Evolutionary conservation across 352 stramenopile genomes (phyloP).

Genomic region (Phytophthora uliginosa): DNA sequence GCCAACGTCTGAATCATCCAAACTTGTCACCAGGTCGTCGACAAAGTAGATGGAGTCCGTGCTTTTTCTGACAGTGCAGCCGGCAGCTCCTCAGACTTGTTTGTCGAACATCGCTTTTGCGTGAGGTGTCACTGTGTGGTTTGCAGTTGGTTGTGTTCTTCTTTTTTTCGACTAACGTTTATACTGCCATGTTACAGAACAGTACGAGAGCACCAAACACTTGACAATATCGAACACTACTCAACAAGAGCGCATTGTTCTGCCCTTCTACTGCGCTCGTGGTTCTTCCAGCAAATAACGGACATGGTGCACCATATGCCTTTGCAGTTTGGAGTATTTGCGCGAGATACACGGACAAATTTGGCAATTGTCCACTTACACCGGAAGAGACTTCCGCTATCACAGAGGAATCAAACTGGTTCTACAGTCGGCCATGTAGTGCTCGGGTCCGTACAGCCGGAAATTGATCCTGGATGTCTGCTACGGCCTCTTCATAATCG

Average conservation of each 20-base stretch:
- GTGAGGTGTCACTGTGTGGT: slow-evolving; percentile 4
- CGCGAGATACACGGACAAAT: too few species aligned
- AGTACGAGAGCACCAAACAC: too few species aligned
- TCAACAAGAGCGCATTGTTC: not conserved
- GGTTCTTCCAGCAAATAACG: not conserved
- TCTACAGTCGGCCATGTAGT: not conserved
- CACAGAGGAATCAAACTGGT: too few species aligned
- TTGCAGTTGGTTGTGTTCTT: not conserved
- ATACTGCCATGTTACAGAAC: not conserved
- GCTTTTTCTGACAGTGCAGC: not conserved
- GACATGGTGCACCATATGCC: too few species aligned
- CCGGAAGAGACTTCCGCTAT: too few species aligned
- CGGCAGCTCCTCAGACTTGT: not conserved
- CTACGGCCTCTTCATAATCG: not conserved
- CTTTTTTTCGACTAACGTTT: not conserved
- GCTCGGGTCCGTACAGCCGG: not conserved
- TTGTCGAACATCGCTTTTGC: not conserved
- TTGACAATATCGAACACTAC: not conserved
- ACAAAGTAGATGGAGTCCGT: not conserved
- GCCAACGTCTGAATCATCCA: not conserved
- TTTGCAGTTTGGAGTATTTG: too few species aligned
- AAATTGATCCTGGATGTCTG: not conserved
- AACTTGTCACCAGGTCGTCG: not conserved
- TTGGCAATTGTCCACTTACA: not conserved
- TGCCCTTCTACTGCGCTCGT: not conserved